These are phyloP conservation scores for Botrytis tulipae DNA, from an alignment of 2,329 filamentous ascomycete species.

Conservation along the genomic window DNA sequence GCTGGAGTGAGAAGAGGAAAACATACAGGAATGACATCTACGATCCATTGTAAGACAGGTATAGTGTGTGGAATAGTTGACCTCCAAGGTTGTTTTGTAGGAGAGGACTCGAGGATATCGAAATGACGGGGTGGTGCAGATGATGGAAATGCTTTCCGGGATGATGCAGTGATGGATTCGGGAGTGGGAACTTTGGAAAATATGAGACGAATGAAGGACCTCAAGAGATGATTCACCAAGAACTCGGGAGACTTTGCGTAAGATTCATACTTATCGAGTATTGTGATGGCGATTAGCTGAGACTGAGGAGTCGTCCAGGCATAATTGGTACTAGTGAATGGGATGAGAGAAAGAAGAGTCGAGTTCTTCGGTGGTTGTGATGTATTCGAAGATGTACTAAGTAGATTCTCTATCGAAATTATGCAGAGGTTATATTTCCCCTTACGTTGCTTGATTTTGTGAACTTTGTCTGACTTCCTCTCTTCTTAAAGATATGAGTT, in stretches of 20 bases:
- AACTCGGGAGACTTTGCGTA: slow-evolving; percentile 39
- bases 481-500: background rate
- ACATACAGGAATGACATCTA: slow-evolving; percentile 51
- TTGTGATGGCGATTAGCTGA: slow-evolving; percentile 34
- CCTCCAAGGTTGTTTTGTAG: slow-evolving; percentile 60
- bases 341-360: slow-evolving; percentile 39
- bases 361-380: background rate
- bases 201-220: slow-evolving; percentile 62
- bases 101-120: slow-evolving; percentile 42
- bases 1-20: slow-evolving; percentile 6
- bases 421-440: slow-evolving; percentile 29
- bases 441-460: slow-evolving; percentile 19
- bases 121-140: slow-evolving; percentile 42
- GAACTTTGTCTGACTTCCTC: background rate
- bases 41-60: slow-evolving; percentile 60
- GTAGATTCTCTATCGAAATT: slow-evolving; percentile 21
- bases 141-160: slow-evolving; percentile 52
- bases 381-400: background rate
- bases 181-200: slow-evolving; percentile 57
- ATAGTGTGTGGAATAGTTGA: slow-evolving; percentile 50
- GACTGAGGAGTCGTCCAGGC: slow-evolving; percentile 43
- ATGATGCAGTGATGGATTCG: slow-evolving; percentile 53
- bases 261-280: slow-evolving; percentile 38
- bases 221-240: slow-evolving; percentile 57
- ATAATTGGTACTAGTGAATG: slow-evolving; percentile 38